phyloP scores from a whole-genome alignment of 441 rosid genomes.

The Cnidoscolus chayamansa region DNA sequence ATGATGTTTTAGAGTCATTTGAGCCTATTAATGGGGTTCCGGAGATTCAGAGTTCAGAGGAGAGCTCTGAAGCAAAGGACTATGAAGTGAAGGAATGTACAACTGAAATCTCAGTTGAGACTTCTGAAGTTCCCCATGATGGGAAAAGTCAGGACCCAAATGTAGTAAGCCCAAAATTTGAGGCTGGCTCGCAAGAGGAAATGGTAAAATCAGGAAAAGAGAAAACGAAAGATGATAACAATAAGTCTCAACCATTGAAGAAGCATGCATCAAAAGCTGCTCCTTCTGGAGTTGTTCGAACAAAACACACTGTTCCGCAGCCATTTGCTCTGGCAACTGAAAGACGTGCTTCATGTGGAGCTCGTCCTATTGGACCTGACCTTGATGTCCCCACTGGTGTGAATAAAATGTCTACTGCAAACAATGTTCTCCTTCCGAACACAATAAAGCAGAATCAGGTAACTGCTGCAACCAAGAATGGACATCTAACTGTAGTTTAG shows the following conservation, averaged over 20 bases:
- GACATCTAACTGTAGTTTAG: not conserved
- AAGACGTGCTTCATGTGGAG: conserved; percentile 74
- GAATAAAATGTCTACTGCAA: conserved; percentile 36
- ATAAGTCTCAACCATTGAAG: conserved; percentile 30
- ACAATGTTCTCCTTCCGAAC: conserved; percentile 34
- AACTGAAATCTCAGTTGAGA: conserved; percentile 45
- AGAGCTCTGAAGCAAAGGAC: conserved; percentile 54
- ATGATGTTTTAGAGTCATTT: conserved; percentile 41
- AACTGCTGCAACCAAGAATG: conserved; percentile 16
- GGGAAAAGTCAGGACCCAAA: conserved; percentile 35
- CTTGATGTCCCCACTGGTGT: conserved; percentile 32
- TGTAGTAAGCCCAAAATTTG: conserved; percentile 27
- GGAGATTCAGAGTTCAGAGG: conserved; percentile 48
- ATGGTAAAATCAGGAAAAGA: conserved; percentile 33
- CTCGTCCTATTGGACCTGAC: conserved; percentile 49
- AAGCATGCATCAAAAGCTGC: conserved; percentile 48
- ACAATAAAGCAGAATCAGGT: conserved; percentile 50
- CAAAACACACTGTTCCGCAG: conserved; percentile 80
- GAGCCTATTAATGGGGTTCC: conserved; percentile 49
- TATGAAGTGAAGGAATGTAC: conserved; percentile 89
- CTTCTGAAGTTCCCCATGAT: conserved; percentile 24
- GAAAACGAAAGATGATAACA: conserved; percentile 28
- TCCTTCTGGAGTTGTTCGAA: conserved; percentile 39
- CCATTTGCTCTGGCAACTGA: conserved; percentile 91
- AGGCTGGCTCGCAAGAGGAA: conserved; percentile 30